Evolutionary conservation across 306 rosid genomes (phyloP).

Genomic region (Calophaca sinica): DNA sequence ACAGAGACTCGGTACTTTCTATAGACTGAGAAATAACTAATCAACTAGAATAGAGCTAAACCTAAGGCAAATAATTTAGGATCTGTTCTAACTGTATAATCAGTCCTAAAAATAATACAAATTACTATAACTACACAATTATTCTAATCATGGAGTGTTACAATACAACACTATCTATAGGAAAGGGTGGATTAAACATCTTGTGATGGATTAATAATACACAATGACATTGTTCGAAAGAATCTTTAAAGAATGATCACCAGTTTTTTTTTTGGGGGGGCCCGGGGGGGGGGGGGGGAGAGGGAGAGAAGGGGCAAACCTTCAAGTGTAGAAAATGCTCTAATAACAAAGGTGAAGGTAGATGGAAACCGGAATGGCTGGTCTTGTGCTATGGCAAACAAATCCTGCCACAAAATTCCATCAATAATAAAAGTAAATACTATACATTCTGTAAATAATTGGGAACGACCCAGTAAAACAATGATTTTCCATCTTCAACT

Average conservation of each 20-base stretch:
- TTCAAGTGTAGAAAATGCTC: conserved; percentile 95
- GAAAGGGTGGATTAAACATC: no score
- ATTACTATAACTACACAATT: no score
- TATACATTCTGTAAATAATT: not conserved
- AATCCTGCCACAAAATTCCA: conserved; percentile 63
- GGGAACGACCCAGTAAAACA: not conserved
- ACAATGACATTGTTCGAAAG: not conserved
- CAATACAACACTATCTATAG: no score
- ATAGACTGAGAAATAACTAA: no score
- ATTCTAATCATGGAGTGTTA: no score
- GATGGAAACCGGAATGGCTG: conserved; percentile 94
- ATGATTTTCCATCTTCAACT: conserved; percentile 1
- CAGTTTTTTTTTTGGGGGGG: no score
- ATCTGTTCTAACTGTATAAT: no score
- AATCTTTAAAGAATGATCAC: not conserved
- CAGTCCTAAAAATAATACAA: no score
- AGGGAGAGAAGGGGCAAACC: conserved; percentile 53
- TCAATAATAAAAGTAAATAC: conserved; percentile 21
- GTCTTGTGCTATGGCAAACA: conserved; percentile 89
- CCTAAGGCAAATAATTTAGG: no score
- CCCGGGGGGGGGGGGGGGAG: not conserved
- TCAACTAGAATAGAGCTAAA: no score
- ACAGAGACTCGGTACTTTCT: no score
- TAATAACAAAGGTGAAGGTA: conserved; percentile 82
- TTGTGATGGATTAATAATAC: not conserved